Base-by-base conservation (phyloP, 495 filamentous ascomycete genomes). In the Penicillium roqueforti region DNA sequence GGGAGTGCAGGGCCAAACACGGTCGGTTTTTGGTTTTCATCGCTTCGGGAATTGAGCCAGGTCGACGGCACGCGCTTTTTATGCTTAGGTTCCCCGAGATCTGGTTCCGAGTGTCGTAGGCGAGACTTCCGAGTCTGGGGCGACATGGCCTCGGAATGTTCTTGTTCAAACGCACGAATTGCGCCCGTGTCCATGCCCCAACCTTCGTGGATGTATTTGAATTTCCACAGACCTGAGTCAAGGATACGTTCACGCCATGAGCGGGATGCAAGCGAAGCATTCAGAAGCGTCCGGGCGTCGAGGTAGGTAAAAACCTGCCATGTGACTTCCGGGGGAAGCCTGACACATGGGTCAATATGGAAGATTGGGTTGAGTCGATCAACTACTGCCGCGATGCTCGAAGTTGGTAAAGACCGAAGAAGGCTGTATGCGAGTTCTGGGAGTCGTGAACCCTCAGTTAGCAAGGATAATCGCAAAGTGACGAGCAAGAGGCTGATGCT, bases 251-350 rank as follows among this genome's bases (percentile, higher is more conserved):
- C 76, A 45, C 91, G 83, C 93, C 95, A 97, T 54, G 82, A 75
- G 31, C 87, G 82, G 14, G 91, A 97, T 4, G 86, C 81, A 29
- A 83, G 77, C 6, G 90, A 88, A 6, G 91, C 87, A 51, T 81
- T 83, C 50, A 97, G 73, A 37, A 98, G 78, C 6, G 87, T 87
- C 13, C 80, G 65, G 1, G 89, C 83, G 36, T 89, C 85, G 28
- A 98, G 82, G 63, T 89, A 95, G 28, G 86, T 87, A 37, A 97
- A 86, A 14, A 97, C 86, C 60, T 93, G 85, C 49, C 91, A 84
- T 45, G 87, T 92, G 52, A 97, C 83, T 66, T 98, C 93, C 1
- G 88, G 82, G 0, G 93, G 93, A 8, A 98, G 82, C 61, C 88
- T 83, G 53, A 82, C 71, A 96, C 81, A 41, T 16, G 95, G 95